A percentile compares a stretch with the other conserved stretches of the same genome.
Conservation (phyloP, 23 red algal genomes). For the Cyanidiococcus yangmingshanensis region DNA sequence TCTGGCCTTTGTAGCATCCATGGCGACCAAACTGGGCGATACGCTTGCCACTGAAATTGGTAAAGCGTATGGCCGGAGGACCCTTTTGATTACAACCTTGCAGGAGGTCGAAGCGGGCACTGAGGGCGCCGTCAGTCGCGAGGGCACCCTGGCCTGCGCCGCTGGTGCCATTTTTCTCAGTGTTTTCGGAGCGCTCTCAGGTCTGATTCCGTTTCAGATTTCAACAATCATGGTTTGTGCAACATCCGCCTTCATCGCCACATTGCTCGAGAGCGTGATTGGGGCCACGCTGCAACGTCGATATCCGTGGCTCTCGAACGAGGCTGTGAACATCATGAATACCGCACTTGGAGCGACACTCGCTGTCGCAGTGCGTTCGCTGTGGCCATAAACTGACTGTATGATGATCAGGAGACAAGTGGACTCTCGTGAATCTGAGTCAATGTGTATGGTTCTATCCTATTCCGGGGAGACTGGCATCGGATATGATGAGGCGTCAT, state of each 20-base stretch:
- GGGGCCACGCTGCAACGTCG: slow-evolving; percentile 53
- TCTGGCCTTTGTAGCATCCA: slow-evolving; percentile 43
- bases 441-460: too few species aligned
- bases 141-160: slow-evolving; percentile 64
- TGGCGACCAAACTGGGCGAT: slow-evolving; percentile 73
- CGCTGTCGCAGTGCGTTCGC: slow-evolving; percentile 13
- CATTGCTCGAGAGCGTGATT: slow-evolving; percentile 52
- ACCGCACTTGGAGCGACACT: slow-evolving; percentile 58
- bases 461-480: too few species aligned
- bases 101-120: slow-evolving; percentile 51
- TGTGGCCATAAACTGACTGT: not conserved
- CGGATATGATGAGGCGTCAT: too few species aligned
- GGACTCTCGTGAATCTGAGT: too few species aligned
- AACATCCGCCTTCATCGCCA: slow-evolving; percentile 53
- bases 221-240: slow-evolving; percentile 22
- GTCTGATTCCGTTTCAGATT: slow-evolving; percentile 24
- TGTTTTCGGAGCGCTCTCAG: slow-evolving; percentile 26
- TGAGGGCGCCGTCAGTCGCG: slow-evolving; percentile 82
- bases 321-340: slow-evolving; percentile 86
- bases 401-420: too few species aligned
- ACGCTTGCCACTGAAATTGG: slow-evolving; percentile 84
- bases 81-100: slow-evolving; percentile 64
- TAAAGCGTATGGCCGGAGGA: slow-evolving; percentile 75
- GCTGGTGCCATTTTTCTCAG: slow-evolving; percentile 31
- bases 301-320: slow-evolving; percentile 48